phyloP scores from a whole-genome alignment of 495 filamentous ascomycete genomes.

The Penicillium herquei region DNA sequence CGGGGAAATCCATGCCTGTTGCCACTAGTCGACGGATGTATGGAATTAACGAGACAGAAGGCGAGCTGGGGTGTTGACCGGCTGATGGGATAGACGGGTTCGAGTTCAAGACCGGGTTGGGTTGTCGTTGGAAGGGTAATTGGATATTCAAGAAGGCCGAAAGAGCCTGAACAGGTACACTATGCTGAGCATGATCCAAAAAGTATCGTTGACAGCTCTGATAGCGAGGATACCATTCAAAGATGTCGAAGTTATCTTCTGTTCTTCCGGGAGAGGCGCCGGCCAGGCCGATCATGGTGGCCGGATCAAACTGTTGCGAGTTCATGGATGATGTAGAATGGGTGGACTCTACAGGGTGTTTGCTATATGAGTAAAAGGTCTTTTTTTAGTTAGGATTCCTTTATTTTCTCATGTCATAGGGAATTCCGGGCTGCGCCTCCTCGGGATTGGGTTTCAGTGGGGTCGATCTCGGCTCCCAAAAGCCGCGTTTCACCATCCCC shows the following conservation, averaged over 20 bases:
- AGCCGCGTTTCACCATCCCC: not conserved
- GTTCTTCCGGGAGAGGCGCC: slow-evolving; percentile 35
- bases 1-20: slow-evolving; percentile 84
- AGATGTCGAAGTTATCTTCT: slow-evolving; percentile 64
- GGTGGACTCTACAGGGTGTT: slow-evolving; percentile 15
- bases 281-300: slow-evolving; percentile 38
- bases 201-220: slow-evolving; percentile 93
- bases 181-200: slow-evolving; percentile 87
- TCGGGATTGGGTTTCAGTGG: slow-evolving; percentile 13
- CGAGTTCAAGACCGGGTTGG: slow-evolving; percentile 37
- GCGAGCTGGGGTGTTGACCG: slow-evolving; percentile 21
- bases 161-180: slow-evolving; percentile 76
- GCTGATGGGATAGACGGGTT: slow-evolving; percentile 30
- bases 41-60: slow-evolving; percentile 74
- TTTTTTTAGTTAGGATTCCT: slow-evolving; percentile 3
- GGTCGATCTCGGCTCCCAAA: slow-evolving; percentile 15
- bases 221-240: slow-evolving; percentile 92
- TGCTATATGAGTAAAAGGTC: not conserved
- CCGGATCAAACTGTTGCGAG: slow-evolving; percentile 39
- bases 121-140: slow-evolving; percentile 49
- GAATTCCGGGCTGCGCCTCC: slow-evolving; percentile 6
- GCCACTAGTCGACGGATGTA: slow-evolving; percentile 90
- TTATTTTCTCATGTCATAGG: not conserved
- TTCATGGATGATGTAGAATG: slow-evolving; percentile 31
- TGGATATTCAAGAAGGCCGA: slow-evolving; percentile 88